Base-by-base conservation (phyloP, 768 basidiomycete species). In the Phaffia australis region DNA sequence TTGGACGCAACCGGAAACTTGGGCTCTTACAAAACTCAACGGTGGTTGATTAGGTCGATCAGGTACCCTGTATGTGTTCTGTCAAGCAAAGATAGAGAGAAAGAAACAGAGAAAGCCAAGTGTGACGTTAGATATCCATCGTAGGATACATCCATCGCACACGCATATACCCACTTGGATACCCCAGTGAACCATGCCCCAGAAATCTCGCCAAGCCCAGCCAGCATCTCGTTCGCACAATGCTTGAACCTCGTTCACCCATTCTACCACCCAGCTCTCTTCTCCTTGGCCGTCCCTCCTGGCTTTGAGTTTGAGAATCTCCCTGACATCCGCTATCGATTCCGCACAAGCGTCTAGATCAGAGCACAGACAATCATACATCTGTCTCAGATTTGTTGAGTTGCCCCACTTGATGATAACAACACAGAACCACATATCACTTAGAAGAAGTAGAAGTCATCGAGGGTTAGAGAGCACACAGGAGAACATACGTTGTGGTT, bases 401-500 rank as follows among this genome's bases (percentile, higher is more conserved):
- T 67, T 67, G 60, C 55, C 50, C 66, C 66, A 67, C 35, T n/a
- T n/a, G n/a, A n/a, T 42, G 35, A 42, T 42, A 42, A 5, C 35
- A 42, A 5, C 11, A 11, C 4, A 42, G 11, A 11, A 11, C 35
- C 35, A 42, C 4, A 42, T 11, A 11, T 11, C 35, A 11, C 35
- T 42, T 42, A 42, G 6, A 42, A 42, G 4, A 4, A 42, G 35
- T 42, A 5, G 35, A 42, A 5, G 11, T 42, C 6, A 4, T 42
- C 35, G 11, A 11, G 11, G 35, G 35, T 5, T 42, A 42, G 4
- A 42, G 35, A 42, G 35, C 35, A 42, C 6, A 42, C 6, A 42
- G 35, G 11, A 42, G 11, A 11, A 42, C 35, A 42, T 42, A 11
- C 35, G 66, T 77, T 77, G 70, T 77, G 76, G 63, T 77, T 77